phyloP scores from a whole-genome alignment of 306 rosid species.

The Quercus parvula region DNA sequence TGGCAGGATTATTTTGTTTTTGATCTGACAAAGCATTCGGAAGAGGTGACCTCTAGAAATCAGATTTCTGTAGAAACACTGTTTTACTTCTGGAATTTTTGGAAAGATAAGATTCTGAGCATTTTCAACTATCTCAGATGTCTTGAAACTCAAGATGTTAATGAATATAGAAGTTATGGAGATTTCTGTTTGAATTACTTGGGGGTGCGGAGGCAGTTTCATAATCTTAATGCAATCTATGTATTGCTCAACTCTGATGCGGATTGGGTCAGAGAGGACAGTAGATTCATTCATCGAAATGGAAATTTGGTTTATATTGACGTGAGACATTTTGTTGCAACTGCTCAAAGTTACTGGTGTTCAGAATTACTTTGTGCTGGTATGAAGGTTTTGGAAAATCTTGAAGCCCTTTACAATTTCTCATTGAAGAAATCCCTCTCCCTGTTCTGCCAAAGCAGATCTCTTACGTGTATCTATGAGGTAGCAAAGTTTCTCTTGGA shows the following conservation, averaged over 20 bases:
- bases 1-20: slow-evolving; percentile 35
- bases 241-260: slow-evolving; percentile 55
- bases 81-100: slow-evolving; percentile 60
- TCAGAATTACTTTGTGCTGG: slow-evolving; percentile 55
- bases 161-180: slow-evolving; percentile 22
- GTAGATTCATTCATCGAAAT: slow-evolving; percentile 22
- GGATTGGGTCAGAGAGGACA: slow-evolving; percentile 48
- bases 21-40: slow-evolving; percentile 30
- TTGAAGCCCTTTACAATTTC: slow-evolving; percentile 34
- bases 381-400: slow-evolving; percentile 38
- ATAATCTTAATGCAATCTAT: slow-evolving; percentile 20
- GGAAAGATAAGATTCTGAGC: slow-evolving; percentile 48
- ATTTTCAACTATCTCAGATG: slow-evolving; percentile 34
- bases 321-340: slow-evolving; percentile 29
- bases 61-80: slow-evolving; percentile 51
- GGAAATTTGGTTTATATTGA: slow-evolving; percentile 40
- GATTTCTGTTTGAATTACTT: slow-evolving; percentile 53
- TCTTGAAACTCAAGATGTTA: slow-evolving; percentile 27
- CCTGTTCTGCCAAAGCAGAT: slow-evolving; percentile 19
- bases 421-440: slow-evolving; percentile 14
- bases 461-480: slow-evolving; percentile 39
- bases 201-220: slow-evolving; percentile 43
- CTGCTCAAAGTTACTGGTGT: slow-evolving; percentile 49
- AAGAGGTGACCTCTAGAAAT: slow-evolving; percentile 19
- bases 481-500: slow-evolving; percentile 45